phyloP scores from a whole-genome alignment of 2,329 filamentous ascomycete species.

The Venturia pyrina region DNA sequence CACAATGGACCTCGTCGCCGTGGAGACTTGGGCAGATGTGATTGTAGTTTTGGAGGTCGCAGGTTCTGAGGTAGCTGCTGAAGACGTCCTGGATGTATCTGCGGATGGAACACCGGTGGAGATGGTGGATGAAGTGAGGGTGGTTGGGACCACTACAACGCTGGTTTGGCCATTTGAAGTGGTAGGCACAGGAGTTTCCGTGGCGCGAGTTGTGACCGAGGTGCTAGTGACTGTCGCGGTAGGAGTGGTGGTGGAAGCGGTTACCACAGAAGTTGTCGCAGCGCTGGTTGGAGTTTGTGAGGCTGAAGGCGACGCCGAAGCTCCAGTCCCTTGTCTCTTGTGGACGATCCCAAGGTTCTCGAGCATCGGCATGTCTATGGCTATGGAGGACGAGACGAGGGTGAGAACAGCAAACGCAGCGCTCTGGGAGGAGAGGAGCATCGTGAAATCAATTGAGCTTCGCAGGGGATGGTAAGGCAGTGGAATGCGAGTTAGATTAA shows the following conservation, averaged over 20 bases:
- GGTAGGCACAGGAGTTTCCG: neutral
- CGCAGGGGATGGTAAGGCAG: neutral
- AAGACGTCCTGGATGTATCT: neutral
- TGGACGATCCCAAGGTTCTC: constrained; percentile 8
- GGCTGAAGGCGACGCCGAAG: neutral
- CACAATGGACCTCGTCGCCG: constrained; percentile 29
- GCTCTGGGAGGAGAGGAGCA: constrained; percentile 1
- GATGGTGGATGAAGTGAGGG: constrained; percentile 3
- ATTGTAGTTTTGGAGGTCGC: constrained; percentile 19
- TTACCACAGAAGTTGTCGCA: neutral
- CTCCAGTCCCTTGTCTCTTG: constrained; percentile 11
- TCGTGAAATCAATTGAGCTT: neutral
- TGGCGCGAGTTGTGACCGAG: neutral
- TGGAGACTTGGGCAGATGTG: constrained; percentile 32
- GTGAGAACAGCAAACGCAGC: constrained; percentile 1
- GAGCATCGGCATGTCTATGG: neutral
- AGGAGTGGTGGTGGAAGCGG: neutral
- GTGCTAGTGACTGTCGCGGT: constrained; percentile 1
- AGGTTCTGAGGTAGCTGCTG: constrained; percentile 3
- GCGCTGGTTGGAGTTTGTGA: neutral
- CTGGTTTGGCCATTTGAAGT: neutral
- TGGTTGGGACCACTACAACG: constrained; percentile 7
- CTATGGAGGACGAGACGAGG: neutral
- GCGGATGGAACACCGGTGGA: neutral
- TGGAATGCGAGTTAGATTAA: neutral